Percentiles rank a stretch among this genome's conserved stretches.
These are phyloP conservation scores for Rutidosis leptorrhynchoides DNA, from an alignment of 129 eudicot species.

Conservation along the genomic window DNA sequence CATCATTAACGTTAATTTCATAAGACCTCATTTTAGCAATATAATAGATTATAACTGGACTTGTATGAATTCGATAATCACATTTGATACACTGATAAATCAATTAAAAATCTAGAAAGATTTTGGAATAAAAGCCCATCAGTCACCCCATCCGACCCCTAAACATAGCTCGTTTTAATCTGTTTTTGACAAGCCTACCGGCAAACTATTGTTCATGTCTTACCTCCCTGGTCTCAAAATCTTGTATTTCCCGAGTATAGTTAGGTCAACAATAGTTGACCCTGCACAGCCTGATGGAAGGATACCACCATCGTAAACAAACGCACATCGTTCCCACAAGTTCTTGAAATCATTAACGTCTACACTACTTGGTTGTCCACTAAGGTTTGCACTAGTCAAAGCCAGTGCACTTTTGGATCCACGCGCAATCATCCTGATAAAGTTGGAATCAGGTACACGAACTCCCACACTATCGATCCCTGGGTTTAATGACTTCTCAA, in stretches of 20 bases:
- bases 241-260: conserved; percentile 61
- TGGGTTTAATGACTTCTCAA: conserved; percentile 84
- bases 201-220: too few relatives aligned
- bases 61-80: too few relatives aligned
- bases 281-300: conserved; percentile 97
- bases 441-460: conserved; percentile 82
- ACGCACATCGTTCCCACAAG: conserved; percentile 79
- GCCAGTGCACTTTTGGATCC: conserved; percentile 87
- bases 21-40: too few relatives aligned
- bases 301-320: conserved; percentile 75
- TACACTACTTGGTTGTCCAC: conserved; percentile 83
- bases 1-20: too few relatives aligned
- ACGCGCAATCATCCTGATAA: conserved; percentile 69
- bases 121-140: too few relatives aligned
- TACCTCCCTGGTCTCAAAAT: conserved; percentile 91
- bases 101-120: too few relatives aligned
- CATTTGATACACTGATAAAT: too few relatives aligned
- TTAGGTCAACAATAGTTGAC: conserved; percentile 87
- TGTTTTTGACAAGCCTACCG: too few relatives aligned
- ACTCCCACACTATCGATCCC: conserved; percentile 85
- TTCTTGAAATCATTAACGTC: conserved; percentile 72
- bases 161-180: too few relatives aligned
- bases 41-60: too few relatives aligned
- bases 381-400: conserved; percentile 95
- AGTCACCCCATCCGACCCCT: too few relatives aligned